Evolutionary conservation across 768 basidiomycete species (phyloP).

Genomic region (Boletus edulis): DNA sequence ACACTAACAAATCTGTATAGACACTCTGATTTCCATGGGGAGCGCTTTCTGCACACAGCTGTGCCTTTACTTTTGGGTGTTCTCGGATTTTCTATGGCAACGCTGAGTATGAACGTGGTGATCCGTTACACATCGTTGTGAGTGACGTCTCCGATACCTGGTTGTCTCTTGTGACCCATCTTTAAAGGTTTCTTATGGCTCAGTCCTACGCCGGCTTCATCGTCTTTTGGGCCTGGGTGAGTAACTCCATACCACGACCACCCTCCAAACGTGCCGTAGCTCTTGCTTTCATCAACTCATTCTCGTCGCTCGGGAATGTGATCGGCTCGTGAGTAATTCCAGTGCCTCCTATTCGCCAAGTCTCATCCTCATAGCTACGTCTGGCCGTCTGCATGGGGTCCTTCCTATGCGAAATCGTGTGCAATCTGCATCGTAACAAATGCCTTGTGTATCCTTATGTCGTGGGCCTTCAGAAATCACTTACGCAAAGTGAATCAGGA

Average conservation of each 20-base stretch:
- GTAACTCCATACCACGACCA: slow-evolving; percentile 67
- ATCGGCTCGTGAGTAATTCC: slow-evolving; percentile 64
- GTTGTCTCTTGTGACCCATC: slow-evolving; percentile 1
- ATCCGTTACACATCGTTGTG: slow-evolving; percentile 67
- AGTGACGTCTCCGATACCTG: slow-evolving; percentile 13
- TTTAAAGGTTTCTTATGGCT: slow-evolving; percentile 69
- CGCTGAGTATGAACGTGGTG: slow-evolving; percentile 58
- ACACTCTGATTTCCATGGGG: slow-evolving; percentile 68
- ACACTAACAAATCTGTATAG: slow-evolving; percentile 27
- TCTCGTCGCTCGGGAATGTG: slow-evolving; percentile 82
- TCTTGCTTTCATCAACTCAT: slow-evolving; percentile 77
- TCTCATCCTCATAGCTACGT: slow-evolving; percentile 44
- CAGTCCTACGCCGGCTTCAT: slow-evolving; percentile 73
- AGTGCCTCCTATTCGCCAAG: neutral
- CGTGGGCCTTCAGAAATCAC: slow-evolving; percentile 46
- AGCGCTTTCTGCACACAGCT: slow-evolving; percentile 69
- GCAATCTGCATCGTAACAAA: slow-evolving; percentile 66
- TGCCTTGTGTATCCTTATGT: slow-evolving; percentile 48
- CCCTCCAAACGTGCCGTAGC: slow-evolving; percentile 88
- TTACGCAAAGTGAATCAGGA: slow-evolving; percentile 40
- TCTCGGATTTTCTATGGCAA: slow-evolving; percentile 65
- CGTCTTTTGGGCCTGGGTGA: slow-evolving; percentile 54
- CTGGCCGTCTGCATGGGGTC: slow-evolving; percentile 71
- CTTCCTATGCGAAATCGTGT: slow-evolving; percentile 67
- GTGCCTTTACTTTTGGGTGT: slow-evolving; percentile 56